Evolutionary conservation across 169 alveolate genomes (phyloP), one percentile per base, ranked within the genome.

Genomic region (Plasmodium reichenowi): DNA sequence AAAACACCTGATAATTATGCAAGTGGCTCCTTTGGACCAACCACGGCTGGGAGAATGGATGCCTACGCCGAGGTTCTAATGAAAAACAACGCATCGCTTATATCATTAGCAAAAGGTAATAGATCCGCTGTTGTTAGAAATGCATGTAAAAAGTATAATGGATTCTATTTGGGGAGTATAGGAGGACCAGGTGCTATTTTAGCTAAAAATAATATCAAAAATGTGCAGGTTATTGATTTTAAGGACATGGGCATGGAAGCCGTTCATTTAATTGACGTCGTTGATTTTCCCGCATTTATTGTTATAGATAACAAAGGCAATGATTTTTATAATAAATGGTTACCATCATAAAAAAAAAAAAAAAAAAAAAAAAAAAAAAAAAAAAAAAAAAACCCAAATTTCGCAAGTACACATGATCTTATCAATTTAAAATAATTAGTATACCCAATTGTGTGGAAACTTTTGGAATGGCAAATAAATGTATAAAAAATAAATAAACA

Each of bases 1-100:
- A 95, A 96, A 93, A 95, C 94, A 13, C 98, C 98, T 0, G 95
- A 93, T n/a, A 97, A 96, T 22, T 76, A 88, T 54, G 95, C 95
- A 10, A 93, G 96, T 29, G 98, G 98, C 3, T 93, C 97, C 6
- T 96, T 96, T 63, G 98, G 98, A 0, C 98, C 98, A 15, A 96
- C 98, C 48, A 96, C 98, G 4, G 96, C 98, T 2, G 97, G 97
- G 20, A 92, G 98, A 7, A 96, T 96, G 98, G 98, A 96, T 83
- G 91, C 94, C 10, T 96, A 96, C 67, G 97, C 96, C 10, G 95
- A 86, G 24, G 56, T 70, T 10, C 91, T 96, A 83, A 93, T 93
- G 96, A 95, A 88, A 54, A 91, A 92, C 70, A 96, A 95, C 6
- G 97, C 96, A 17, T 93, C 96, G 22, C 62, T 96, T 94, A 91